phyloP scores from a whole-genome alignment of 2,329 filamentous ascomycete species.

The Rhynchosporium graminicola region DNA sequence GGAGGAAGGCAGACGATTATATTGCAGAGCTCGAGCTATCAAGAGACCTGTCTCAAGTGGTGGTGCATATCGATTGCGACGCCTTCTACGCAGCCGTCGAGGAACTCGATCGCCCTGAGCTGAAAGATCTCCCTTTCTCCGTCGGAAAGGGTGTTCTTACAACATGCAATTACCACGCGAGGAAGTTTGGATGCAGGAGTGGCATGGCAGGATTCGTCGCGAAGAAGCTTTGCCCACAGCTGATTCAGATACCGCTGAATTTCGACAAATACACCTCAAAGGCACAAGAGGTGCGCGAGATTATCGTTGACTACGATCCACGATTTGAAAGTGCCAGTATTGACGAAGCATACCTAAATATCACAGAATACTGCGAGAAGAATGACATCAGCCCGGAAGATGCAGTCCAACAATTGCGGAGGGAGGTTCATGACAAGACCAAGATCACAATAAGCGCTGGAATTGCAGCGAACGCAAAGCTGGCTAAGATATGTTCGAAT shows the following conservation, averaged over 20 bases:
- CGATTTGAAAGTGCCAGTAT: conserved; percentile 92
- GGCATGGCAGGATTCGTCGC: conserved; percentile 97
- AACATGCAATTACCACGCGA: conserved; percentile 82
- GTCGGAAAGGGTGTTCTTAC: conserved; percentile 72
- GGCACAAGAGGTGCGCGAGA: conserved; percentile 79
- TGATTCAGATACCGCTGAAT: conserved; percentile 81
- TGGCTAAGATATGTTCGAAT: conserved; percentile 95
- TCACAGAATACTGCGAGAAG: conserved; percentile 79
- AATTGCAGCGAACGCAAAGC: conserved; percentile 87
- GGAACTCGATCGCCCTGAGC: conserved; percentile 77
- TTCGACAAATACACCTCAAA: conserved; percentile 91
- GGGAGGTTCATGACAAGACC: conserved; percentile 72
- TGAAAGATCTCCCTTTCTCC: conserved; percentile 85
- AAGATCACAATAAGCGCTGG: conserved; percentile 90
- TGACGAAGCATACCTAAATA: conserved; percentile 95
- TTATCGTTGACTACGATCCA: conserved; percentile 85
- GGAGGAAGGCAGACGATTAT: conserved; percentile 76
- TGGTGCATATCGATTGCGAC: conserved; percentile 95
- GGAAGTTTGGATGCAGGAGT: conserved; percentile 86
- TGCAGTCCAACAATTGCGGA: conserved; percentile 74
- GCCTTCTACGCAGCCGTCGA: conserved; percentile 97
- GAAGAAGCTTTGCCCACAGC: conserved; percentile 85
- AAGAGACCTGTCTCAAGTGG: conserved; percentile 78
- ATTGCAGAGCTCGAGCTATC: conserved; percentile 76
- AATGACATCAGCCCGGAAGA: conserved; percentile 70